A percentile compares a stretch with the other conserved stretches of the same genome.
Evolutionary conservation across 2,329 filamentous ascomycete species (phyloP).

Genomic region (Fusarium veterinarium): DNA sequence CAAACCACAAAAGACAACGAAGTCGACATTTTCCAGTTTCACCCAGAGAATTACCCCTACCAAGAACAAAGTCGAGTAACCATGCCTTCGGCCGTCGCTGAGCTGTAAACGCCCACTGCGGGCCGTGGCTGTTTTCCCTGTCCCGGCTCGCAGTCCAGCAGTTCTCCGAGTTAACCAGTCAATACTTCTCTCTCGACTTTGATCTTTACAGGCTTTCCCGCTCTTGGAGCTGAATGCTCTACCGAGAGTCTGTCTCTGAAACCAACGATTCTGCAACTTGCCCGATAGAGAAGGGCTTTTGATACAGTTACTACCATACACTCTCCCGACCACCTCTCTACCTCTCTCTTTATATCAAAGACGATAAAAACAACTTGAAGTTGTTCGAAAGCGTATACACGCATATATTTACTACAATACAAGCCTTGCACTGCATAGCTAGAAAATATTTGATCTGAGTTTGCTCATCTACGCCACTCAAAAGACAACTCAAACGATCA

Average conservation of each 20-base stretch:
- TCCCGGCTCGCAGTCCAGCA: constrained; percentile 83
- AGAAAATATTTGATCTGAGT: neutral
- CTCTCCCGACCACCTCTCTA: neutral
- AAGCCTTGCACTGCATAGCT: neutral
- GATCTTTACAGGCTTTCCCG: constrained; percentile 70
- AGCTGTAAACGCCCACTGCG: constrained; percentile 93
- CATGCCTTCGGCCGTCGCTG: constrained; percentile 83
- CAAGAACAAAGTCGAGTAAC: constrained; percentile 75
- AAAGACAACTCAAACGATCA: neutral
- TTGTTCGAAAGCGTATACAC: neutral
- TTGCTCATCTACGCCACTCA: neutral
- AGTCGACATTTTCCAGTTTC: constrained; percentile 61
- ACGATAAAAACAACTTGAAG: constrained; percentile 7
- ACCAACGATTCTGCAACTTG: constrained; percentile 47
- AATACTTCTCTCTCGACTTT: constrained; percentile 69
- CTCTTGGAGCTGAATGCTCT: constrained; percentile 53
- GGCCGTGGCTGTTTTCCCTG: constrained; percentile 61
- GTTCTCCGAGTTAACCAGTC: constrained; percentile 77
- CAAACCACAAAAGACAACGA: constrained; percentile 67
- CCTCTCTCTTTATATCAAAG: neutral
- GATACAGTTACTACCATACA: constrained; percentile 17
- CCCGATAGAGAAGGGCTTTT: constrained; percentile 47
- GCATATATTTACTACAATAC: neutral
- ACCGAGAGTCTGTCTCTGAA: constrained; percentile 55
- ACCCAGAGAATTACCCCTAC: constrained; percentile 51